phyloP scores from a whole-genome alignment of 352 stramenopile genomes.

The Globisporangium echinulatum region DNA sequence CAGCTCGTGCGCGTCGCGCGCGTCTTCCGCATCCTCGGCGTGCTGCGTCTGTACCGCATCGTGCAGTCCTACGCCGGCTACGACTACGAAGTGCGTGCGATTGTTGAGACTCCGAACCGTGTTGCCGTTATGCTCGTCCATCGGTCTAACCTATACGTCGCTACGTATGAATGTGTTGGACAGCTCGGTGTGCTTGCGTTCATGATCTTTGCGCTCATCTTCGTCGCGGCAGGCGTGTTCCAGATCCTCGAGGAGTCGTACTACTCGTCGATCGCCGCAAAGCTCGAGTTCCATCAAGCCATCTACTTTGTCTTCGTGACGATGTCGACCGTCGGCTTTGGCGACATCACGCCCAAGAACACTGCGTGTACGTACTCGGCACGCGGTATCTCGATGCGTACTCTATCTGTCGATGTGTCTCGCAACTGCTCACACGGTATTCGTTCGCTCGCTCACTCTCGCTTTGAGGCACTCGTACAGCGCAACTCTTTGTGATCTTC shows the following conservation, averaged over 20 bases:
- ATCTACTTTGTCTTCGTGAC: constrained; percentile 72
- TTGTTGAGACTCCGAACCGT: not conserved
- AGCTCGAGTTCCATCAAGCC: constrained; percentile 51
- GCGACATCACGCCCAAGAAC: constrained; percentile 47
- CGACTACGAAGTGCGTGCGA: constrained; percentile 36
- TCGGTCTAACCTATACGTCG: too few species aligned
- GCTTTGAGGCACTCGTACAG: constrained; percentile 8
- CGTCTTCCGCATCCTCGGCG: constrained; percentile 49
- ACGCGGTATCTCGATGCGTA: too few species aligned
- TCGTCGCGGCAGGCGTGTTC: constrained; percentile 49
- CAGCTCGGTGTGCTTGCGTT: constrained; percentile 48
- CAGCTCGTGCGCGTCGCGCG: constrained; percentile 44
- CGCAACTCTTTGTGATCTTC: constrained; percentile 53
- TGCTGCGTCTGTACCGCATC: constrained; percentile 53
- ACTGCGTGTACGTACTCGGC: constrained; percentile 22
- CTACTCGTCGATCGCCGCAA: constrained; percentile 23
- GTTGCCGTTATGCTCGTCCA: too few species aligned
- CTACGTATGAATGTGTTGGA: not conserved
- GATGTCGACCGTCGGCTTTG: constrained; percentile 54
- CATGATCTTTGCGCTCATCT: constrained; percentile 46
- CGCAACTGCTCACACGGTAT: too few species aligned
- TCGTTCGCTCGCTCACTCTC: not conserved
- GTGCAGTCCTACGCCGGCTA: constrained; percentile 47
- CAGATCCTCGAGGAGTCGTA: constrained; percentile 55
- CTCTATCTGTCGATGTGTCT: too few species aligned